Evolutionary conservation across 2,329 filamentous ascomycete genomes (phyloP), one percentile per base, ranked within the genome.

Genomic region (Fusarium tanahbumbuense): DNA sequence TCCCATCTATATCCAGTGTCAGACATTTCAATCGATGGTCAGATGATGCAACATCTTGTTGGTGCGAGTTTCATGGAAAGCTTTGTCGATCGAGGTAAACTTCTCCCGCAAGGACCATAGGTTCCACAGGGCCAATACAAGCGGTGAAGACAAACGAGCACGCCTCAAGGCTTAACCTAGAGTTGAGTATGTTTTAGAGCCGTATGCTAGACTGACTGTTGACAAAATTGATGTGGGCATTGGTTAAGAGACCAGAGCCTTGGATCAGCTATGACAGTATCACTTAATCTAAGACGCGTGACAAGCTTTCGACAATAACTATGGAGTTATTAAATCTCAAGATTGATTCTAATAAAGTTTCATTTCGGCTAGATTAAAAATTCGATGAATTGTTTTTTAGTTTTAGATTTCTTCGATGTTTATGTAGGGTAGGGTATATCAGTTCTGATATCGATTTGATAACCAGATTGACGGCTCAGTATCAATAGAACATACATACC

Each of bases 1-100:
- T 53, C 49, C 49, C 37, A 42, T 41, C 7, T 42, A 53, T 53
- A 20, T 42, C 49, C 49, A 22, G 49, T 27, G 49, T 53, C 37
- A 12, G 15, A 20, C 20, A 27, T 20, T 28, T 11, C n/a, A 25
- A 28, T 42, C 12, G 13, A 42, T 20, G 18, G 27, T 42, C 37
- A 28, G 23, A 13, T 42, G 49, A 53, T 34, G 27, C 49, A 42
- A 34, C 18, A 42, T 40, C 49, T 41, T 27, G 49, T 27, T 41
- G 32, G 37, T 28, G 23, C 18, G 7, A 42, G 49, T 53, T 53
- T 53, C 49, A 53, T 27, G 20, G 34, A 27, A 40, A 27, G 48
- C 32, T 52, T 40, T 23, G 22, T 40, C 18, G 48, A 20, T 52
- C 9, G 34, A 41, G 27, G 13, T 25, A 53, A 23, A 27, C 34